phyloP scores from a whole-genome alignment of 2,329 filamentous ascomycete genomes.

The Alternaria atra region DNA sequence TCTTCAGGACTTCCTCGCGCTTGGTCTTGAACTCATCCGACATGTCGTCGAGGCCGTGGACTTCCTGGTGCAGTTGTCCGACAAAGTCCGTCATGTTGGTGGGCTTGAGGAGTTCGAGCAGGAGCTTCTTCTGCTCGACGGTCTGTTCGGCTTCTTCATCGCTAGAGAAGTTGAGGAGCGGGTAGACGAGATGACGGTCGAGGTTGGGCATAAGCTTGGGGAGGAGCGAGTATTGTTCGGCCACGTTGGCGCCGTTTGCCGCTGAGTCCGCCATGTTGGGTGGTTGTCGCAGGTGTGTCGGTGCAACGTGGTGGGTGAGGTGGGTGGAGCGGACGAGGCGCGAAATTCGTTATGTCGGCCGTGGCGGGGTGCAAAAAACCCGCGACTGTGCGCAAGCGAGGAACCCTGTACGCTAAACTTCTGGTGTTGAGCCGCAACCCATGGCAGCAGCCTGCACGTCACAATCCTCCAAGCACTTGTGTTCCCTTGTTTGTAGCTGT shows the following conservation, averaged over 20 bases:
- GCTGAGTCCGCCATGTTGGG: slow-evolving; percentile 53
- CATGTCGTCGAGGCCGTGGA: slow-evolving; percentile 79
- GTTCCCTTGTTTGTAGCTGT: not conserved
- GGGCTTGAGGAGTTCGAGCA: slow-evolving; percentile 92
- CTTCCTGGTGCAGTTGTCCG: slow-evolving; percentile 87
- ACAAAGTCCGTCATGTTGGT: slow-evolving; percentile 99
- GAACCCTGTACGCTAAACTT: slow-evolving; percentile 48
- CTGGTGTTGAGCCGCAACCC: slow-evolving; percentile 42
- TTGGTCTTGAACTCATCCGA: slow-evolving; percentile 89
- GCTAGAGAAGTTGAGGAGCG: slow-evolving; percentile 89
- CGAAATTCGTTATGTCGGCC: slow-evolving; percentile 24
- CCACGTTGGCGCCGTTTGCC: slow-evolving; percentile 59
- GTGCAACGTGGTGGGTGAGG: slow-evolving; percentile 14
- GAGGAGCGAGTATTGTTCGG: slow-evolving; percentile 79
- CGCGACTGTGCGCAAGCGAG: slow-evolving; percentile 48
- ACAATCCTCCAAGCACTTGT: not conserved
- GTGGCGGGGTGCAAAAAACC: slow-evolving; percentile 36
- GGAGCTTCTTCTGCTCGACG: slow-evolving; percentile 80
- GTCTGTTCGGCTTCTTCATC: slow-evolving; percentile 80
- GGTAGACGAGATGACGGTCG: slow-evolving; percentile 96
- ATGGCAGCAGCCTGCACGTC: slow-evolving; percentile 15
- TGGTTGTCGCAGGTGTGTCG: slow-evolving; percentile 18
- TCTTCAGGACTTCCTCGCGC: slow-evolving; percentile 85
- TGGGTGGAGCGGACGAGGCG: slow-evolving; percentile 18
- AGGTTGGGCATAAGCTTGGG: slow-evolving; percentile 90